Base-by-base conservation (phyloP, 169 alveolate genomes). In the Babesia sp. region DNA sequence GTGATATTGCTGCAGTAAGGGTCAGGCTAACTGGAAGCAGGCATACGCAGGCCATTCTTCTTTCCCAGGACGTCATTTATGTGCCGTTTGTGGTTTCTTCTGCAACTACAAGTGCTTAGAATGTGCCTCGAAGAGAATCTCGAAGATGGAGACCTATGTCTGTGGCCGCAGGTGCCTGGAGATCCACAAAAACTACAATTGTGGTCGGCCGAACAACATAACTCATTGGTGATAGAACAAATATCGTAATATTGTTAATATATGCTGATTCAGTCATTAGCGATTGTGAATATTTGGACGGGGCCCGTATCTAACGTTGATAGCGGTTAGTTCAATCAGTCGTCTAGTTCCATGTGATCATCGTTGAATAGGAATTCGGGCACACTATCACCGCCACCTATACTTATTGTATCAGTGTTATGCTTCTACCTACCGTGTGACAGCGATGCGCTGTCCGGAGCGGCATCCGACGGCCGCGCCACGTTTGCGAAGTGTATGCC, bases 401-500 rank as follows among this genome's bases (percentile, higher is more conserved):
- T 28, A 39, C 28, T 0, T 14, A 2, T 8, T 16, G 2, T 0
- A 7, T 3, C 16, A 2, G 5, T 0, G 50, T 22, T 18, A 6
- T 2, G 24, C 18, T 9, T 7, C 18, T 4, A 51, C 64, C 14
- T 46, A 64, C 78, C 46, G 20, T 29, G 31, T 28, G 56, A 16
- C 31, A 76, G 74, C 14, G 70, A 50, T 3, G 34, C 24, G 0
- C 56, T 81, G n/a, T 56, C 74, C 7, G 66, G 56, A 1, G 50
- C 22, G 16, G 39, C 37, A 28, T 31, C 68, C 26, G 84, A 45
- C 46, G 85, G 83, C 51, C 79, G 71, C 28, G 94, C 83, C 18
- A 90, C 83, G 50, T 85, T 90, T 59, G 84, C 84, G 64, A 94
- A 94, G 84, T 93, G 97, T 24, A 94, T 87, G 51, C 97, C 97